Evolutionary conservation across 805 yeast species (phyloP).

Genomic region (baker's yeast (Saccharomyces cerevisiae)): DNA sequence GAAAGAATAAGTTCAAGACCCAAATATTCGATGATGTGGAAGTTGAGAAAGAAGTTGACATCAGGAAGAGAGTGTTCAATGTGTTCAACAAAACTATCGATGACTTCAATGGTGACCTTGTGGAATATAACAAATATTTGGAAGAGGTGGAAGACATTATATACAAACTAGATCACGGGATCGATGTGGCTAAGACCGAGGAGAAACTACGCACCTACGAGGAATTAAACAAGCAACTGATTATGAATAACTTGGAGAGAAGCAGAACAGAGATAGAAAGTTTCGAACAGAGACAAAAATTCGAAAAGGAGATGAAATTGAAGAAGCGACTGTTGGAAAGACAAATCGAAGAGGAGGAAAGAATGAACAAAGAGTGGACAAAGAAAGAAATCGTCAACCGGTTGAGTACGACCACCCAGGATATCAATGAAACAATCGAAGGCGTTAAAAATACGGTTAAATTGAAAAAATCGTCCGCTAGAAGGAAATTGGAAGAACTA

Average conservation of each 20-base stretch:
- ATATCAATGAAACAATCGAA: slow-evolving; percentile 39
- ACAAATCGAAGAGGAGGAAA: slow-evolving; percentile 55
- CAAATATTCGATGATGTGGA: slow-evolving; percentile 86
- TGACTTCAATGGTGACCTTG: slow-evolving; percentile 51
- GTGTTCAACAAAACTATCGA: slow-evolving; percentile 75
- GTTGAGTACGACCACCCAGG: slow-evolving; percentile 33
- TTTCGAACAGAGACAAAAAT: slow-evolving; percentile 52
- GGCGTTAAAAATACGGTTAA: slow-evolving; percentile 43
- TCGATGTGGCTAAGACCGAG: slow-evolving; percentile 63
- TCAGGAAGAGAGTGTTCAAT: slow-evolving; percentile 65
- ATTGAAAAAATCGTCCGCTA: slow-evolving; percentile 54
- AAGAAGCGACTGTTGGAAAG: slow-evolving; percentile 46
- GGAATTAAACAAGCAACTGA: slow-evolving; percentile 62
- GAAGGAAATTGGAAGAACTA: slow-evolving; percentile 43
- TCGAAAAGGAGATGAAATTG: slow-evolving; percentile 58
- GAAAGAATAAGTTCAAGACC: slow-evolving; percentile 84
- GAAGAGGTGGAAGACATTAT: slow-evolving; percentile 79
- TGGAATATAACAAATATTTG: slow-evolving; percentile 65
- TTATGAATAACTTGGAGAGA: slow-evolving; percentile 65
- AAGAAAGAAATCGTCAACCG: slow-evolving; percentile 49
- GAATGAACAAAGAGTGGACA: slow-evolving; percentile 45
- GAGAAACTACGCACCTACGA: slow-evolving; percentile 61
- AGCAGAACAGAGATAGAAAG: slow-evolving; percentile 64
- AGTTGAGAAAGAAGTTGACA: slow-evolving; percentile 89
- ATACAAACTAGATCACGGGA: slow-evolving; percentile 62